Evolutionary conservation across 1,284 basidiomycete species (phyloP).

Genomic region (Phenoliferia sp.): DNA sequence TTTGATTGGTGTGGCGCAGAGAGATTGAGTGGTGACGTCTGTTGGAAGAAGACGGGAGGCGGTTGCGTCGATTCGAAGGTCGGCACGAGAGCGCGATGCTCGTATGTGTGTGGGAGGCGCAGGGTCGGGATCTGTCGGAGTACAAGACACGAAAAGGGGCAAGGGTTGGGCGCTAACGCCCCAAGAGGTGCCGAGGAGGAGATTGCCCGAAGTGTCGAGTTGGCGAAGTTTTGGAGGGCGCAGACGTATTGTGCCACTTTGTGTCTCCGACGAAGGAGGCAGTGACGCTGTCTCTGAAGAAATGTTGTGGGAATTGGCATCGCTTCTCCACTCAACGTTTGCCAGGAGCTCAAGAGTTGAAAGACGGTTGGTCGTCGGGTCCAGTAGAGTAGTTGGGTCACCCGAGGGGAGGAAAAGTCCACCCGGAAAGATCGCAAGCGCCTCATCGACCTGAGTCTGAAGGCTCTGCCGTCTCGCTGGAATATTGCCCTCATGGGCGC

Average conservation of each 20-base stretch:
- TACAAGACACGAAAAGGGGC: no score
- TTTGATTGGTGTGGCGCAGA: constrained; percentile 7
- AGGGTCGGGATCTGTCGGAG: not conserved
- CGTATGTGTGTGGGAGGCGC: not conserved
- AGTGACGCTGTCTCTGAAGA: no score
- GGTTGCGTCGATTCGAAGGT: not conserved
- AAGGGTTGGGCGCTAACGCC: not conserved
- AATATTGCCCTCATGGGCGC: no score
- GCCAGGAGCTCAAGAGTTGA: not conserved
- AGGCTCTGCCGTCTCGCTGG: not conserved
- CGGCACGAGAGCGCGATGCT: not conserved
- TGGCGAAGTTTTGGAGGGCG: constrained; percentile 1
- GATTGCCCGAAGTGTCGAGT: constrained; percentile 11
- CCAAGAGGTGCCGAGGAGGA: not conserved
- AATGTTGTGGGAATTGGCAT: no score
- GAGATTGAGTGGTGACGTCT: not conserved
- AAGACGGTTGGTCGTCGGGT: not conserved
- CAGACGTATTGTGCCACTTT: not conserved
- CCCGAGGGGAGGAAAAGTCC: not conserved
- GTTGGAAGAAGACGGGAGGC: not conserved
- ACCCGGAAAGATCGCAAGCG: not conserved
- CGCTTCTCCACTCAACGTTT: no score
- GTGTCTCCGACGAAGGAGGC: not conserved
- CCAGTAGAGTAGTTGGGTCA: not conserved
- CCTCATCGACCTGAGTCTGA: not conserved